A percentile compares a stretch with the other conserved stretches of the same genome.
These are phyloP conservation scores for Graphilbum fragrans DNA, from an alignment of 2,329 filamentous ascomycete species.

Conservation along the genomic window DNA sequence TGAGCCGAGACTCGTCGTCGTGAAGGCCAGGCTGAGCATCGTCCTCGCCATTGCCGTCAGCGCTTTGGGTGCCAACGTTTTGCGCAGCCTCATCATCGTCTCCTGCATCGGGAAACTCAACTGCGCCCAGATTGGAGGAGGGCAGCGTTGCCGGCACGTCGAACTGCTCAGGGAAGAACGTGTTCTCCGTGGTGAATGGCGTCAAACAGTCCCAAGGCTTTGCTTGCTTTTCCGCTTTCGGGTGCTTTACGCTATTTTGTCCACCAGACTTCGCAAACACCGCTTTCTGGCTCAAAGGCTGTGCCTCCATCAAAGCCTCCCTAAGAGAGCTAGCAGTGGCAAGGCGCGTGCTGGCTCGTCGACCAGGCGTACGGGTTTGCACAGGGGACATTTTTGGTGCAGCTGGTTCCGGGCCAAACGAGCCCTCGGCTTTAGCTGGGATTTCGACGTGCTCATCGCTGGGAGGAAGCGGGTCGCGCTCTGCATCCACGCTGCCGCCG, in stretches of 20 bases:
- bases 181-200: constrained; percentile 7
- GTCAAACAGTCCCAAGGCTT: constrained; percentile 10
- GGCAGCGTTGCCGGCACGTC: constrained; percentile 2
- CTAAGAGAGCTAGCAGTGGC: constrained; percentile 6
- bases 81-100: background rate
- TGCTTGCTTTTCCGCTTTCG: background rate
- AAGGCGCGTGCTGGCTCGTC: constrained; percentile 7
- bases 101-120: background rate
- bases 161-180: constrained; percentile 11
- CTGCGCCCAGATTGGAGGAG: background rate
- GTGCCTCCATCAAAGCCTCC: constrained; percentile 2
- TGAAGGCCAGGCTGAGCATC: background rate
- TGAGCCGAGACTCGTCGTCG: background rate
- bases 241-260: background rate
- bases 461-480: too few relatives aligned
- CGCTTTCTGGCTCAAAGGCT: background rate
- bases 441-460: too few relatives aligned
- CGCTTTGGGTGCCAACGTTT: too few relatives aligned
- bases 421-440: too few relatives aligned
- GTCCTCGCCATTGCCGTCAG: background rate
- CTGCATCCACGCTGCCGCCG: too few relatives aligned
- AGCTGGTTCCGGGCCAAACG: too few relatives aligned
- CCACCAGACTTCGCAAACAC: background rate
- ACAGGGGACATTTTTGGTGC: too few relatives aligned
- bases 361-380: background rate